phyloP scores from a whole-genome alignment of 306 rosid genomes.

The Lotus japonicus region DNA sequence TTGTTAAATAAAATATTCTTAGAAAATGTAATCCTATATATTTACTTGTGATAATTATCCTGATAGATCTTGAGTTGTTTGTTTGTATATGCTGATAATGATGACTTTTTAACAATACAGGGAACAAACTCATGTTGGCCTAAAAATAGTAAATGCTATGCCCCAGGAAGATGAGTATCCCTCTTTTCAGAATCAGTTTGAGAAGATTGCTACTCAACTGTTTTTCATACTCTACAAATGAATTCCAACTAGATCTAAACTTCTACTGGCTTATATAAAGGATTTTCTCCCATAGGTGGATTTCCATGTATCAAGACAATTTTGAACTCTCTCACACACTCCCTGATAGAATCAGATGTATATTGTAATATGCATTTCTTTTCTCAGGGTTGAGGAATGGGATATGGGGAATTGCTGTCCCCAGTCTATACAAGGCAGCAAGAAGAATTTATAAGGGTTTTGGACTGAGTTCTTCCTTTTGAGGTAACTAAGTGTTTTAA shows the following conservation, averaged over 20 bases:
- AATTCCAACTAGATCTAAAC: constrained; percentile 22
- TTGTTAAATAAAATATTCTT: background rate
- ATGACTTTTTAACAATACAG: constrained; percentile 37
- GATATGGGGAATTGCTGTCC: background rate
- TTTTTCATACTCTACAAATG: constrained; percentile 22
- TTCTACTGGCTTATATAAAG: constrained; percentile 12
- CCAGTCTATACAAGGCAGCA: constrained; percentile 13
- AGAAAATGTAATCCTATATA: background rate
- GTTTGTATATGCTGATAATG: constrained; percentile 3
- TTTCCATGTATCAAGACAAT: background rate
- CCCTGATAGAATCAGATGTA: constrained; percentile 6
- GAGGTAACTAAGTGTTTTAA: constrained; percentile 21
- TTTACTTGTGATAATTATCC: background rate
- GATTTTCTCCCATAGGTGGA: too few relatives aligned
- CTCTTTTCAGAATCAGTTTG: constrained; percentile 13
- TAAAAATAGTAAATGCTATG: constrained; percentile 36
- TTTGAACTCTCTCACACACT: background rate
- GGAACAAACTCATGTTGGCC: constrained; percentile 78
- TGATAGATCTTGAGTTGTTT: background rate
- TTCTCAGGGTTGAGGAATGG: constrained; percentile 30
- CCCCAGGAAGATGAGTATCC: constrained; percentile 40
- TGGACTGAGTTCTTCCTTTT: constrained; percentile 18
- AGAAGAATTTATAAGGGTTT: background rate
- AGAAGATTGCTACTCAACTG: constrained; percentile 24
- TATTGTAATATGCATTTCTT: constrained; percentile 16